These are phyloP conservation scores for Dillenia suffruticosa DNA, from an alignment of 164 flowering plant species.

Conservation along the genomic window DNA sequence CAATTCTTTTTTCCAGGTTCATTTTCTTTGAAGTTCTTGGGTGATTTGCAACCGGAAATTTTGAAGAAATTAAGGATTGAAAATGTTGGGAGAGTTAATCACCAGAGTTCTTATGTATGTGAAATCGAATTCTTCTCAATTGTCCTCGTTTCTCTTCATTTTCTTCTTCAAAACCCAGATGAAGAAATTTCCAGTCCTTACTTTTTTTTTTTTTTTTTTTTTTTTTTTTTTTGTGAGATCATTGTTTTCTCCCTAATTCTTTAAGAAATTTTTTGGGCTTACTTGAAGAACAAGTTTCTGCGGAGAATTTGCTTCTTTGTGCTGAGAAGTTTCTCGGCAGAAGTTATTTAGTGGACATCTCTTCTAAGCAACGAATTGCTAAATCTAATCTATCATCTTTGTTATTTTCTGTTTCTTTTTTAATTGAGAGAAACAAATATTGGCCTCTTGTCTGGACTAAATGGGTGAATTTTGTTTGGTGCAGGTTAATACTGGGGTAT, in stretches of 20 bases:
- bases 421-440: not conserved
- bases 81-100: conserved; percentile 67
- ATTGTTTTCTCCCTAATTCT: too few species aligned
- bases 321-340: too few species aligned
- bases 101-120: conserved; percentile 57
- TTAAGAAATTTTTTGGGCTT: too few species aligned
- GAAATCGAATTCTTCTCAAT: not conserved
- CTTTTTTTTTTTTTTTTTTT: not conserved
- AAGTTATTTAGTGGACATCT: too few species aligned
- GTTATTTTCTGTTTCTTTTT: not conserved
- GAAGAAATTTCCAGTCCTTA: not conserved
- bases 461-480: conserved; percentile 1
- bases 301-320: too few species aligned
- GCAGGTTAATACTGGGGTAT: conserved; percentile 71
- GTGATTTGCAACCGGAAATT: conserved; percentile 2
- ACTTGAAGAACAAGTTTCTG: too few species aligned
- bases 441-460: not conserved
- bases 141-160: not conserved
- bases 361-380: too few species aligned
- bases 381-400: too few species aligned
- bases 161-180: too few species aligned
- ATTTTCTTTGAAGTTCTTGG: not conserved
- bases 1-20: too few species aligned
- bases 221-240: not conserved
- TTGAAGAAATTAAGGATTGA: conserved; percentile 5